These are phyloP conservation scores for Wickerhamiella spandovensis DNA, from an alignment of 805 yeast genomes.

Conservation along the genomic window DNA sequence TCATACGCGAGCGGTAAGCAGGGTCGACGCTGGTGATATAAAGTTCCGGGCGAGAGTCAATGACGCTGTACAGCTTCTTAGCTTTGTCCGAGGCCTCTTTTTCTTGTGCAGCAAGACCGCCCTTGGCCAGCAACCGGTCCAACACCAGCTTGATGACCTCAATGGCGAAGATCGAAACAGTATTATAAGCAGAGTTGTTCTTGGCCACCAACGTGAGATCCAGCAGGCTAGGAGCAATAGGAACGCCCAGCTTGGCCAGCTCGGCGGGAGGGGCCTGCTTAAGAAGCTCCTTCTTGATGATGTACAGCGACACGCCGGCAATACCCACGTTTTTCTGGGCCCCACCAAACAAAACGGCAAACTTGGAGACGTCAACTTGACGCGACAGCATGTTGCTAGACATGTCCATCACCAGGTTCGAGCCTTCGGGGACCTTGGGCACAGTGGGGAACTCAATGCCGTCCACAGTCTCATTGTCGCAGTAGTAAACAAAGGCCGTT, in stretches of 20 bases:
- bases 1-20: slow-evolving; percentile 71
- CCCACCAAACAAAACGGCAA: slow-evolving; percentile 89
- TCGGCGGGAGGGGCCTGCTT: slow-evolving; percentile 48
- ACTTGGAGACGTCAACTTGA: slow-evolving; percentile 65
- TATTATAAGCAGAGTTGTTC: slow-evolving; percentile 89
- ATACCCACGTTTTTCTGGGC: slow-evolving; percentile 97
- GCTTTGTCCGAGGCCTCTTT: slow-evolving; percentile 50
- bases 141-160: slow-evolving; percentile 75
- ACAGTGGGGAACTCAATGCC: slow-evolving; percentile 73
- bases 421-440: slow-evolving; percentile 45
- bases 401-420: slow-evolving; percentile 86
- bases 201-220: slow-evolving; percentile 76
- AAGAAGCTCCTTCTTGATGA: slow-evolving; percentile 68
- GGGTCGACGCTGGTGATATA: slow-evolving; percentile 55
- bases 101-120: slow-evolving; percentile 61
- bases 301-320: slow-evolving; percentile 89
- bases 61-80: slow-evolving; percentile 41
- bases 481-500: slow-evolving; percentile 74
- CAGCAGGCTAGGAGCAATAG: slow-evolving; percentile 77
- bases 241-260: slow-evolving; percentile 46
- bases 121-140: slow-evolving; percentile 43
- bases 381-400: slow-evolving; percentile 85
- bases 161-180: slow-evolving; percentile 86
- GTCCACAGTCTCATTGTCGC: slow-evolving; percentile 95
- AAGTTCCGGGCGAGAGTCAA: slow-evolving; percentile 53